Conservation (phyloP, 306 rosid species). For the Lathyrus oleraceus region DNA sequence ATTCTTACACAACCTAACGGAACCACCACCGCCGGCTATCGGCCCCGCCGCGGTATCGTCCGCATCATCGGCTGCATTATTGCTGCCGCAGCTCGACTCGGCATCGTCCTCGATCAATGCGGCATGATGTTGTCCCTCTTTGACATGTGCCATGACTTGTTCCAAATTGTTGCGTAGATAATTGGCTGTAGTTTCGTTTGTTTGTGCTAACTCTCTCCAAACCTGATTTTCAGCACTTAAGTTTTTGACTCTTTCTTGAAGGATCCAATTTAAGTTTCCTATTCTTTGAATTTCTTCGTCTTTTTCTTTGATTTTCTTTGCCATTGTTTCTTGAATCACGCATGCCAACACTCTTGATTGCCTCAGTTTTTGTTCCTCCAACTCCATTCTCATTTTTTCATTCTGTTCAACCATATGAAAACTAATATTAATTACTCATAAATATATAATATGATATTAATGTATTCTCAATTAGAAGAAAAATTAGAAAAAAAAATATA, state of each 20-base stretch:
- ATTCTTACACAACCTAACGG: slow-evolving; percentile 49
- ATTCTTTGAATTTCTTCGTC: slow-evolving; percentile 81
- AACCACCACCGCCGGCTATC: neutral
- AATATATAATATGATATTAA: neutral
- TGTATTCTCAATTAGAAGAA: neutral
- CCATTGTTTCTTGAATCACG: slow-evolving; percentile 55
- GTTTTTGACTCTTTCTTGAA: slow-evolving; percentile 63
- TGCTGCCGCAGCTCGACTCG: slow-evolving; percentile 76
- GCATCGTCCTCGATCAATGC: slow-evolving; percentile 45
- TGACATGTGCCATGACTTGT: slow-evolving; percentile 58
- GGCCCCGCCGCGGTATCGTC: slow-evolving; percentile 28
- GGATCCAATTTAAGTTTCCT: slow-evolving; percentile 65
- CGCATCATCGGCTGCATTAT: neutral
- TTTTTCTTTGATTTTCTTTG: slow-evolving; percentile 63
- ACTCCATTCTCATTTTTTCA: slow-evolving; percentile 64
- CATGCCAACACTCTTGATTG: slow-evolving; percentile 56
- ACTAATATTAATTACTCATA: neutral
- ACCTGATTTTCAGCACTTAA: slow-evolving; percentile 72
- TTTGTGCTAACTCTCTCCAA: slow-evolving; percentile 78
- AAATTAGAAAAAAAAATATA: neutral
- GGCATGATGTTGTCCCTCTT: slow-evolving; percentile 25
- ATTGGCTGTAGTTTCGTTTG: slow-evolving; percentile 76
- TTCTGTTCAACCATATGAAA: slow-evolving; percentile 43
- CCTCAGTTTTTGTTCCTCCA: slow-evolving; percentile 54
- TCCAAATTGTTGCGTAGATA: slow-evolving; percentile 66